Conservation (phyloP, 106 monocot genomes). For the Allium sativum region DNA sequence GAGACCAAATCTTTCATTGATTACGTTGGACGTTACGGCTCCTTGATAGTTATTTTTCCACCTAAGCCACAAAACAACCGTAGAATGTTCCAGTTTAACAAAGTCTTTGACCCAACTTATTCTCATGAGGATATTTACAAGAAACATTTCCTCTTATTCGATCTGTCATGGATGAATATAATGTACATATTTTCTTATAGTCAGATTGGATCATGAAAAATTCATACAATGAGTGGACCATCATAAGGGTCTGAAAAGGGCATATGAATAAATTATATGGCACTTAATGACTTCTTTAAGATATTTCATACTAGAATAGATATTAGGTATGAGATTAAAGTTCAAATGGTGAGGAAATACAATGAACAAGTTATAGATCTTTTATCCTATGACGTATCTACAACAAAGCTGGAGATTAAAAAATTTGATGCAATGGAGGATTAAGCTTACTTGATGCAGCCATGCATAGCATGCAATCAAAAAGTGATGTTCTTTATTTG, state of each 20-base stretch:
- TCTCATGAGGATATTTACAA: constrained; percentile 80
- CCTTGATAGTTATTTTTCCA: constrained; percentile 55
- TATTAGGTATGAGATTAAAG: constrained; percentile 60
- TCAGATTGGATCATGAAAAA: constrained; percentile 94
- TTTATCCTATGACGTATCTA: constrained; percentile 45
- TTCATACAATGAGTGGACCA: constrained; percentile 83
- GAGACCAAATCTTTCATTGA: constrained; percentile 47
- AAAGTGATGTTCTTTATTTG: constrained; percentile 55
- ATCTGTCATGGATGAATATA: constrained; percentile 90
- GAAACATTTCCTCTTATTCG: constrained; percentile 63
- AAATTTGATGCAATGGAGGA: constrained; percentile 49
- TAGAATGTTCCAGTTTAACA: constrained; percentile 74
- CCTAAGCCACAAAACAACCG: constrained; percentile 42
- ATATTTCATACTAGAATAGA: constrained; percentile 40
- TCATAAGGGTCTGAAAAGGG: constrained; percentile 28
- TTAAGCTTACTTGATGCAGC: constrained; percentile 67
- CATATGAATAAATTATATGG: constrained; percentile 61
- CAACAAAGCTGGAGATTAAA: constrained; percentile 70
- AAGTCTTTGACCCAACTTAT: constrained; percentile 56
- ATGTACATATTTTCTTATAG: constrained; percentile 95
- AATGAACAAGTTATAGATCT: constrained; percentile 95
- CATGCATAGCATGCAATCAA: constrained; percentile 46
- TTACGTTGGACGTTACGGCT: constrained; percentile 64
- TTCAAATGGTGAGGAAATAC: constrained; percentile 94
- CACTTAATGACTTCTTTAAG: constrained; percentile 72